Evolutionary conservation across 2,329 filamentous ascomycete genomes (phyloP).

Genomic region (Tolypocladium album): DNA sequence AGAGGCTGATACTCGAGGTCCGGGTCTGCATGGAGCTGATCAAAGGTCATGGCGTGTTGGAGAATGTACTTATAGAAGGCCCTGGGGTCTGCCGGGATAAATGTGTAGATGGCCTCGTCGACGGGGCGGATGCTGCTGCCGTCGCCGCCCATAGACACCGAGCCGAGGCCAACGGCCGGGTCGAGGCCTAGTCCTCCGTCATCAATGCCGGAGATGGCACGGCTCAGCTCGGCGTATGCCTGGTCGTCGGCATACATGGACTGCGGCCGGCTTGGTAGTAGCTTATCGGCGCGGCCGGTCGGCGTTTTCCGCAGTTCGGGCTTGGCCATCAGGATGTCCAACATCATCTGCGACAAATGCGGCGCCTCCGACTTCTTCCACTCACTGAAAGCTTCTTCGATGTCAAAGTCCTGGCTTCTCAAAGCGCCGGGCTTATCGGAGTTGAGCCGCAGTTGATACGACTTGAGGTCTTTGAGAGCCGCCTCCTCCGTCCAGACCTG

Average conservation of each 20-base stretch:
- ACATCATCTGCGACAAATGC: slow-evolving; percentile 85
- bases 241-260: slow-evolving; percentile 37
- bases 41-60: slow-evolving; percentile 61
- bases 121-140: slow-evolving; percentile 39
- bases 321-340: slow-evolving; percentile 77
- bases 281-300: slow-evolving; percentile 45
- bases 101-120: slow-evolving; percentile 67
- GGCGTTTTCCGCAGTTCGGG: slow-evolving; percentile 76
- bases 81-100: slow-evolving; percentile 77
- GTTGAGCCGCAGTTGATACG: slow-evolving; percentile 82
- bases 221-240: slow-evolving; percentile 41
- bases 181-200: slow-evolving; percentile 41
- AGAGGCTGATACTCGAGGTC: slow-evolving; percentile 39
- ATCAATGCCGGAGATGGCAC: slow-evolving; percentile 36
- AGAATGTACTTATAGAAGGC: slow-evolving; percentile 76
- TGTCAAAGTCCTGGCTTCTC: slow-evolving; percentile 76
- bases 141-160: slow-evolving; percentile 51
- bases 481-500: slow-evolving; percentile 83
- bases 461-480: slow-evolving; percentile 82
- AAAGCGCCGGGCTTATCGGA: slow-evolving; percentile 69
- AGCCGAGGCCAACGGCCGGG: slow-evolving; percentile 55
- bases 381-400: slow-evolving; percentile 74
- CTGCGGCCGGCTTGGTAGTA: slow-evolving; percentile 39
- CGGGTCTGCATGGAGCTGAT: slow-evolving; percentile 45
- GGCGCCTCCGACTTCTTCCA: slow-evolving; percentile 89